Evolutionary conservation across 1,284 basidiomycete species (phyloP).

Genomic region (Ustilago crameri): DNA sequence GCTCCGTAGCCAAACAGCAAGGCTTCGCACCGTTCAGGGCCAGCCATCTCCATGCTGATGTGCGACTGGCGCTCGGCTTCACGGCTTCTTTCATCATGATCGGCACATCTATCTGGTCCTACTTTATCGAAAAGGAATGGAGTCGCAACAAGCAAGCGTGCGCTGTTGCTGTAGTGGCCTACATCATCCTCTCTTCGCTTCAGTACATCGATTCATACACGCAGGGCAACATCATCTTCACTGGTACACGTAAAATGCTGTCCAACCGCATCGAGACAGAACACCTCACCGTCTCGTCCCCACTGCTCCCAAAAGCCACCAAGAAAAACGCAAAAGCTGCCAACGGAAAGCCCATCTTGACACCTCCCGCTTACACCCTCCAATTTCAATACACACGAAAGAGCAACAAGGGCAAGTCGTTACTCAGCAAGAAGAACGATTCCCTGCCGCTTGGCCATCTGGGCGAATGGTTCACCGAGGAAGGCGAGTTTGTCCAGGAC

Average conservation of each 20-base stretch:
- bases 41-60: slow-evolving; percentile 59
- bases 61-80: slow-evolving; percentile 55
- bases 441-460: slow-evolving; percentile 58
- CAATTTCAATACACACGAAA: slow-evolving; percentile 53
- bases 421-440: slow-evolving; percentile 36
- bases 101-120: slow-evolving; percentile 56
- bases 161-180: slow-evolving; percentile 51
- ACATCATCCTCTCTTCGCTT: slow-evolving; percentile 41
- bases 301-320: slow-evolving; percentile 45
- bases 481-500: slow-evolving; percentile 61
- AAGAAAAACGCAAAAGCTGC: slow-evolving; percentile 19
- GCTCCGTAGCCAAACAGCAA: slow-evolving; percentile 10
- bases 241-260: slow-evolving; percentile 52
- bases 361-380: slow-evolving; percentile 60
- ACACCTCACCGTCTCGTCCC: slow-evolving; percentile 49
- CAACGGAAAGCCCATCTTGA: slow-evolving; percentile 44
- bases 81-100: slow-evolving; percentile 61
- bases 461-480: slow-evolving; percentile 67
- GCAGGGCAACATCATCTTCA: slow-evolving; percentile 58
- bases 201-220: slow-evolving; percentile 50
- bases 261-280: slow-evolving; percentile 57
- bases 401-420: slow-evolving; percentile 46
- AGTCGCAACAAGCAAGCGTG: slow-evolving; percentile 54
- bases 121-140: slow-evolving; percentile 64
- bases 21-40: slow-evolving; percentile 57